A percentile compares a stretch with the other conserved stretches of the same genome.
Evolutionary conservation across 1,139 yeast genomes (phyloP).

Genomic region (Hansenula lynferdii): DNA sequence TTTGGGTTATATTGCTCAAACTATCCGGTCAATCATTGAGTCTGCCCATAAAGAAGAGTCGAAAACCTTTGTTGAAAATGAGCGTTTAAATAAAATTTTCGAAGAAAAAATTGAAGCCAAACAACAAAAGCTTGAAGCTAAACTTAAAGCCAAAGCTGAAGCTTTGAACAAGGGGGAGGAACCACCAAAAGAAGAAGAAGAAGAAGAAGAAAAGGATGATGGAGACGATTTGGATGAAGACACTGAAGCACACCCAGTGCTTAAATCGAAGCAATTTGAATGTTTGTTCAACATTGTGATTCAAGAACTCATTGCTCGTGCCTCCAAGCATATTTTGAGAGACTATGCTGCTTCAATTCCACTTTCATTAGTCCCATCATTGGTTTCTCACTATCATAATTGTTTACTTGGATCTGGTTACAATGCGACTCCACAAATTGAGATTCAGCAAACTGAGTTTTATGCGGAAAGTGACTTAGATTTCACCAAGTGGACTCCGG

Average conservation of each 20-base stretch:
- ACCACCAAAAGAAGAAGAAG: constrained; percentile 30
- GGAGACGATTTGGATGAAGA: constrained; percentile 33
- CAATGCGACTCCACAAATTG: constrained; percentile 38
- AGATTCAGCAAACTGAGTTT: constrained; percentile 35
- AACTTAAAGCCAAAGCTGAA: constrained; percentile 26
- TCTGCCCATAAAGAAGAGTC: constrained; percentile 20
- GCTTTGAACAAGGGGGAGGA: constrained; percentile 32
- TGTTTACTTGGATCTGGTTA: constrained; percentile 54
- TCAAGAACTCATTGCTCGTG: constrained; percentile 76
- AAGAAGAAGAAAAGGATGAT: constrained; percentile 30
- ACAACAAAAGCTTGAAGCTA: constrained; percentile 18
- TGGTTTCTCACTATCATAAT: constrained; percentile 71
- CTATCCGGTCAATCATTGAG: constrained; percentile 18
- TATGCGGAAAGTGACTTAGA: constrained; percentile 39
- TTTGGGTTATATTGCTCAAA: constrained; percentile 57
- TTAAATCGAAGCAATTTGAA: too few species aligned
- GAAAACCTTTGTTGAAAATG: constrained; percentile 23
- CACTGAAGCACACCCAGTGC: constrained; percentile 23
- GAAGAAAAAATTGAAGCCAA: constrained; percentile 25
- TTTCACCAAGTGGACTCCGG: constrained; percentile 42
- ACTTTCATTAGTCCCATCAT: constrained; percentile 47
- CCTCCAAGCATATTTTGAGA: constrained; percentile 72
- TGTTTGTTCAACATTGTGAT: constrained; percentile 47
- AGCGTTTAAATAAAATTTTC: constrained; percentile 28
- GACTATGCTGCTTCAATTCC: constrained; percentile 43